Conservation (phyloP, 495 filamentous ascomycete genomes). For the Antarctomyces pellizariae region DNA sequence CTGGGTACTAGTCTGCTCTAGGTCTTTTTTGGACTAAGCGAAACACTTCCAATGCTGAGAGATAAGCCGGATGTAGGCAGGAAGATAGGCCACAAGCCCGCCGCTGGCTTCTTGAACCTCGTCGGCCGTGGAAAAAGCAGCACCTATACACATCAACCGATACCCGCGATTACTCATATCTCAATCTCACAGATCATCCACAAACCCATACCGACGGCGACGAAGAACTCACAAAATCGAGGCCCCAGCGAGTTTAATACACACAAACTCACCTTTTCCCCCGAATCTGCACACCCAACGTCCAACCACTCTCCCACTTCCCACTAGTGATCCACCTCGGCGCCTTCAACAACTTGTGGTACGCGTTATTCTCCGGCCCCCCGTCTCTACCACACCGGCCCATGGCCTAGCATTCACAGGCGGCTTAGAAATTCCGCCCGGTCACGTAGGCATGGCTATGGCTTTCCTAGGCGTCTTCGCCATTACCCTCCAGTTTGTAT, state of each 20-base stretch:
- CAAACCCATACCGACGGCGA: no score
- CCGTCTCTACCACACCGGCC: slow-evolving; percentile 35
- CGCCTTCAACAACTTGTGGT: slow-evolving; percentile 70
- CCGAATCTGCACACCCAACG: slow-evolving; percentile 59
- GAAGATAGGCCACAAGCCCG: slow-evolving; percentile 8
- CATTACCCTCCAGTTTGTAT: slow-evolving; percentile 49
- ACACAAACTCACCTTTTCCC: slow-evolving; percentile 35
- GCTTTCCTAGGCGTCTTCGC: slow-evolving; percentile 57
- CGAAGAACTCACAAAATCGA: no score
- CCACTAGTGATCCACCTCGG: slow-evolving; percentile 57
- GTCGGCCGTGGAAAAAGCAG: no score
- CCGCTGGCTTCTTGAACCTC: not conserved
- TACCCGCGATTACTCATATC: no score
- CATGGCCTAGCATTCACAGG: slow-evolving; percentile 62
- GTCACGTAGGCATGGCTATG: slow-evolving; percentile 52
- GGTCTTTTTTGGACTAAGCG: slow-evolving; percentile 45
- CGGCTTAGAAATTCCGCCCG: slow-evolving; percentile 52
- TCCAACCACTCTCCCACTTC: slow-evolving; percentile 39
- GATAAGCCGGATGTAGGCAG: slow-evolving; percentile 26
- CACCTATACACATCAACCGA: no score
- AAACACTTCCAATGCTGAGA: slow-evolving; percentile 28
- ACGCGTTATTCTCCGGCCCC: slow-evolving; percentile 64
- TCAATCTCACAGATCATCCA: no score
- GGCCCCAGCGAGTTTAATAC: no score
- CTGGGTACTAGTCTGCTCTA: slow-evolving; percentile 27